Evolutionary conservation across 2,329 filamentous ascomycete species (phyloP).

Genomic region (Epichloe brachyelytri): DNA sequence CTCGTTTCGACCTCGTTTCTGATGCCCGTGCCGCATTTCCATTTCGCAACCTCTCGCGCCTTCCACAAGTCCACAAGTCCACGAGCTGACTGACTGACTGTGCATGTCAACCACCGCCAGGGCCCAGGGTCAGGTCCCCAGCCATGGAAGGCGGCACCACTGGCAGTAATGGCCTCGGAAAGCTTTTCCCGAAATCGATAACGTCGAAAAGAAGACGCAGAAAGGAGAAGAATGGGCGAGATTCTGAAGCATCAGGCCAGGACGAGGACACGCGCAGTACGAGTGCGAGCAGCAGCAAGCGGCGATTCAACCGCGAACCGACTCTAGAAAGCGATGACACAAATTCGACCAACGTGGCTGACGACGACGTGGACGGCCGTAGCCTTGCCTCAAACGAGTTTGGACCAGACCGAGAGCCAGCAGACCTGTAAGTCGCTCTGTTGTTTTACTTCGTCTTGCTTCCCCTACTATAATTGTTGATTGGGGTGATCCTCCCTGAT

Average conservation of each 20-base stretch:
- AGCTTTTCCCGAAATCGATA: slow-evolving; percentile 41
- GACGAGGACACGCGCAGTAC: slow-evolving; percentile 18
- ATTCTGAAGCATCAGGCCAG: slow-evolving; percentile 18
- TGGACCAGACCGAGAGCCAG: slow-evolving; percentile 16
- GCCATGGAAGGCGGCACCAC: slow-evolving; percentile 9
- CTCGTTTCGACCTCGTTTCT: not conserved
- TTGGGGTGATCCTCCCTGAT: too few relatives aligned
- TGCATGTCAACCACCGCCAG: not conserved
- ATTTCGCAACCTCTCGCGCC: not conserved
- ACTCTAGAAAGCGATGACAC: slow-evolving; percentile 24
- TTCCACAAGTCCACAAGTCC: too few relatives aligned
- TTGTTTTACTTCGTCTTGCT: not conserved
- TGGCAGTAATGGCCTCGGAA: slow-evolving; percentile 27
- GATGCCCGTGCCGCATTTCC: not conserved
- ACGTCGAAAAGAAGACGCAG: slow-evolving; percentile 34
- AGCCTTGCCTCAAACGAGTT: slow-evolving; percentile 24
- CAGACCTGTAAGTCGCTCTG: not conserved
- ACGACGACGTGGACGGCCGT: slow-evolving; percentile 19
- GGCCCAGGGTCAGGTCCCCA: not conserved
- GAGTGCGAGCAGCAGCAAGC: slow-evolving; percentile 17
- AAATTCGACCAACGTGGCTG: slow-evolving; percentile 16
- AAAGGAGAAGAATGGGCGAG: slow-evolving; percentile 29
- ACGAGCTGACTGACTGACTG: too few relatives aligned
- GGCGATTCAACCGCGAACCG: slow-evolving; percentile 16
- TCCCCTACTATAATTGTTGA: too few relatives aligned